Evolutionary conservation across 495 filamentous ascomycete genomes (phyloP), one percentile per base, ranked within the genome.

Genomic region (Aspergillus conjunctus): DNA sequence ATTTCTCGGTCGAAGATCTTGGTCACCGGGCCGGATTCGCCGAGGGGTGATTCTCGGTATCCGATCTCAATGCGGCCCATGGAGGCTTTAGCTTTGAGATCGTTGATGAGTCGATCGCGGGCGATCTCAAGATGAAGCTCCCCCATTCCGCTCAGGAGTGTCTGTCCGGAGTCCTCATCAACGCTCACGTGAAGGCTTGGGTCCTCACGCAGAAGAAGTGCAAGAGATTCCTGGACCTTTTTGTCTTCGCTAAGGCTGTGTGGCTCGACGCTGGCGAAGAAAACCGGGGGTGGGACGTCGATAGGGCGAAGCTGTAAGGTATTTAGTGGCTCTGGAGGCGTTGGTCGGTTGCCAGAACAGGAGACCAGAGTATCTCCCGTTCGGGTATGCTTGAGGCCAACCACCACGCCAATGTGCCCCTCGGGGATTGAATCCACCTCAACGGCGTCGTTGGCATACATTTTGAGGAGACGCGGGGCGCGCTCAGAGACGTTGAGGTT

Each of bases 51-150:
- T 71, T 99, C 95, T 32, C 94, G 87, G 71, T 98, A 99, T 54
- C 93, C 91, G 63, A 99, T 96, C 63, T 97, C 88, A 57, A 98
- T 96, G 41, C 85, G 85, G n/a, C 95, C 93, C 85, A 94, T 96
- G 12, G 87, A 76, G 7, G 92, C 92, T 67, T 88, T 98, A 62
- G 82, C 91, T 68, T 93, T 96, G 73, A 97, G 87, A 63, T 97
- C 91, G 37, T 88, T 88, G 54, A 93, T 82, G 7, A 99, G 85
- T 20, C 93, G 83, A 73, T 98, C 91, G 30, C 88, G 80, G 4
- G 95, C 92, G 37, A 99, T 94, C 64, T 99, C 95, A 3, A 99
- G 85, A 71, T 99, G 95, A n/a, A 99, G 84, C 54, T 96, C 91
- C 3, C 95, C 95, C 95, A 99, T 99, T 11, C 95, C 95, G 39